A percentile compares a stretch with the other conserved stretches of the same genome.
These are phyloP conservation scores for Sphenostylis stenocarpa DNA, from an alignment of 306 rosid genomes.

Conservation along the genomic window DNA sequence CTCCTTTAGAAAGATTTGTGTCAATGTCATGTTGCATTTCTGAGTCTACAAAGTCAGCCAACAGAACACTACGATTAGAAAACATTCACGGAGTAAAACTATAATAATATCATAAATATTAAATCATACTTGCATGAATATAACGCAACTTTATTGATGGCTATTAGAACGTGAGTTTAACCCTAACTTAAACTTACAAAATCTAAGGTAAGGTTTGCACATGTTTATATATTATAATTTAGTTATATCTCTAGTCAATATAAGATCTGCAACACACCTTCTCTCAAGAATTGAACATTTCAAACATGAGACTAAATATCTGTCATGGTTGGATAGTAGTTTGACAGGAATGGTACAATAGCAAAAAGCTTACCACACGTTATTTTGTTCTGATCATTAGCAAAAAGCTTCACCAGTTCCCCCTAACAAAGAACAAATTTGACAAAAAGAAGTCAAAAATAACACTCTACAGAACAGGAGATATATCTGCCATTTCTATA, in stretches of 20 bases:
- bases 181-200: no score
- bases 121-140: not conserved
- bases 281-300: no score
- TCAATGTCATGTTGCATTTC: constrained; percentile 53
- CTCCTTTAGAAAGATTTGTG: constrained; percentile 47
- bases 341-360: no score
- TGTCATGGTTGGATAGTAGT: no score
- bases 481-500: not conserved
- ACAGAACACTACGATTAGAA: constrained; percentile 23
- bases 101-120: constrained; percentile 10
- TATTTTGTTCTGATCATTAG: constrained; percentile 92
- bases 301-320: no score
- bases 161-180: no score
- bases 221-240: no score
- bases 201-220: no score
- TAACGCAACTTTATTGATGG: not conserved
- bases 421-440: constrained; percentile 62
- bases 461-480: not conserved
- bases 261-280: no score
- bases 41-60: constrained; percentile 34
- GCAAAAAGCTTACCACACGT: constrained; percentile 57
- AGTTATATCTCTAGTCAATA: no score
- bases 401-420: constrained; percentile 83
- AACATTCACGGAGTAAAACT: not conserved
- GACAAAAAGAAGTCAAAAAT: not conserved